These are phyloP conservation scores for Pestalotiopsis sp. DNA, from an alignment of 2,329 filamentous ascomycete genomes.

Conservation along the genomic window DNA sequence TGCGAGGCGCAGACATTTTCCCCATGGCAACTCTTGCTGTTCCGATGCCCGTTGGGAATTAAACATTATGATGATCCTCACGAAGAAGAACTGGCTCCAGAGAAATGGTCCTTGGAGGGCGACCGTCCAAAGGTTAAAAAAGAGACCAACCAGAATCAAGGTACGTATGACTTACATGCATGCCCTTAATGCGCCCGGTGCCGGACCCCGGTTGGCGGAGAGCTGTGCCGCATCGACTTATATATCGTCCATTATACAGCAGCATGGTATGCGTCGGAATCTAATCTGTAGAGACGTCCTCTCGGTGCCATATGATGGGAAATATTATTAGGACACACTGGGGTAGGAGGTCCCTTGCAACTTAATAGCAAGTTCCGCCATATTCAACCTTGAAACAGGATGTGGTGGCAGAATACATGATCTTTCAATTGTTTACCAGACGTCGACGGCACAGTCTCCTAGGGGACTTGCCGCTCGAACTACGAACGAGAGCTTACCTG, in stretches of 20 bases:
- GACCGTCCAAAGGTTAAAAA: not conserved
- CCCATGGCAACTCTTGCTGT: not conserved
- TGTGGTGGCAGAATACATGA: not conserved
- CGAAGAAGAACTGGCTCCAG: not conserved
- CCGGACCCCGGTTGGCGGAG: not conserved
- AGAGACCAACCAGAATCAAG: not conserved
- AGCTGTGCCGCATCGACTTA: not conserved
- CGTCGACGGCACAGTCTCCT: not conserved
- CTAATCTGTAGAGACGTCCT: not conserved
- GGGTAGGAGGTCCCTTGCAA: not conserved
- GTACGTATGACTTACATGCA: not conserved
- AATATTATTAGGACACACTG: not conserved
- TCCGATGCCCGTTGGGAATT: not conserved
- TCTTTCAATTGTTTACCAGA: not conserved
- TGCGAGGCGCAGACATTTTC: not conserved
- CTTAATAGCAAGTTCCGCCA: not conserved
- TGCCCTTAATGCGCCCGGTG: not conserved
- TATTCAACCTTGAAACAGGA: not conserved
- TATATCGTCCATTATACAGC: not conserved
- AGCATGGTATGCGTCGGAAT: not conserved
- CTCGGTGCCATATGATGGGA: not conserved
- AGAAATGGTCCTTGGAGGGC: not conserved
- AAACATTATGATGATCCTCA: not conserved
- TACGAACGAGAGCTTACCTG: not conserved
- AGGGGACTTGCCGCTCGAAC: not conserved